Conservation (phyloP, 1,284 basidiomycete species). For the Mixia osmundae region DNA sequence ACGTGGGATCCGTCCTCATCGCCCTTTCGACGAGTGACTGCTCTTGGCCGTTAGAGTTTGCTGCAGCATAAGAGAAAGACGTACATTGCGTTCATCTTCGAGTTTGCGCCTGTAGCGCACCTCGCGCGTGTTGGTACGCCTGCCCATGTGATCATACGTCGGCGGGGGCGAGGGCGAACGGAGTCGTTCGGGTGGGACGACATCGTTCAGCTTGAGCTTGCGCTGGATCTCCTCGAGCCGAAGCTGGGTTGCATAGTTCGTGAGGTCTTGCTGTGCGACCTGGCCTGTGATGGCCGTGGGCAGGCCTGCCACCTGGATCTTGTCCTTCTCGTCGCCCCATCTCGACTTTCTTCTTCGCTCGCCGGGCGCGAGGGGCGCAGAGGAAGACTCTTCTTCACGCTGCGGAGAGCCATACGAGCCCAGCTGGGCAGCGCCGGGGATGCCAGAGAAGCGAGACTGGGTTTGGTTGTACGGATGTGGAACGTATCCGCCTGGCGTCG, state of each 20-base stretch:
- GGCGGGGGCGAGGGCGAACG: slow-evolving; percentile 91
- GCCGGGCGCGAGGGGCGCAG: no score
- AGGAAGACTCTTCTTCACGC: no score
- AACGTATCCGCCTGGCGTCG: no score
- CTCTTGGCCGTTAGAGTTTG: slow-evolving; percentile 95
- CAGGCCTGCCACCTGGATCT: slow-evolving; percentile 56
- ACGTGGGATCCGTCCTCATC: slow-evolving; percentile 92
- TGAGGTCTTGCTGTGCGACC: slow-evolving; percentile 73
- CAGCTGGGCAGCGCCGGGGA: no score
- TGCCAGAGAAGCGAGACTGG: no score
- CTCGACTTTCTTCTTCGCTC: no score
- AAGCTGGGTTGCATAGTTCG: slow-evolving; percentile 83
- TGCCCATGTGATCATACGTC: slow-evolving; percentile 87
- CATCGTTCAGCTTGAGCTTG: slow-evolving; percentile 78
- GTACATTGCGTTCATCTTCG: slow-evolving; percentile 46
- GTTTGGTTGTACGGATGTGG: no score
- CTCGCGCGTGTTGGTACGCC: slow-evolving; percentile 92
- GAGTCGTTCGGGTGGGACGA: slow-evolving; percentile 82
- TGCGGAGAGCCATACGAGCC: no score
- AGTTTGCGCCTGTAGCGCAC: slow-evolving; percentile 93
- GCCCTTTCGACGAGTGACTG: slow-evolving; percentile 72
- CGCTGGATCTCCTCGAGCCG: slow-evolving; percentile 91
- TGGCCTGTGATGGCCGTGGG: slow-evolving; percentile 79
- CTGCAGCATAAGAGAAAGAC: neutral
- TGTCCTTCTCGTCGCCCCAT: slow-evolving; percentile 70